Base-by-base conservation (phyloP, 345 rosid genomes). In the Geranium rotundifolium region DNA sequence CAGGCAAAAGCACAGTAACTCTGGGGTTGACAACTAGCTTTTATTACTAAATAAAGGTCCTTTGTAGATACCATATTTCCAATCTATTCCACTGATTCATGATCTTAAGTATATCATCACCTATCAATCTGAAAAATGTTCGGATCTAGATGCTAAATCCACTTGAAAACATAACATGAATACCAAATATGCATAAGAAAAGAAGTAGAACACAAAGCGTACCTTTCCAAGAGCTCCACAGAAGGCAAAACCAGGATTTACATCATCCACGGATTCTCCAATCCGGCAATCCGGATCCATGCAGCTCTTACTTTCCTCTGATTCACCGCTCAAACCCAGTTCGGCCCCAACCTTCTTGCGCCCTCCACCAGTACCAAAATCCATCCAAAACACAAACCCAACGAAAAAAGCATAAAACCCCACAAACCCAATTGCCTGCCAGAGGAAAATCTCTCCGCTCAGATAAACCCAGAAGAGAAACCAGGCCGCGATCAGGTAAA, bases 351-450 rank as follows among this genome's bases (percentile, higher is more conserved):
- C 67, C 55, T 46, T 60, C 73, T 65, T 71, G 39, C 72, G 8
- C 66, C 73, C 67, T 34, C 57, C 64, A 20, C 76, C 72, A 61
- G 64, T 61, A 19, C 90, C 88, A 58, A 82, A 83, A 80, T 93
- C 99, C 87, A 85, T 93, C 95, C 95, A 93, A 55, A 93, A 89
- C 59, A 93, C 99, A 62, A 93, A 75, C 17, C 88, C 90, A 52
- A 92, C 96, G 54, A 92, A 92, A 73, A 92, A 92, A 31, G 81
- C 54, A 62, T 89, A 92, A 69, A 87, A 87, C 63, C 85, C 91
- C 46, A 89, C 93, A 67, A 89, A 89, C 15, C 91, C 96, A 61
- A 82, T 65, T 18, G 99, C 91, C 75, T 93, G 99, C 96, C 99
- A 90, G 57, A 90, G 73, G 30, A 82, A 87, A 9, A 90, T 93